Conservation (phyloP, 306 rosid species). For the Fagus sylvatica region DNA sequence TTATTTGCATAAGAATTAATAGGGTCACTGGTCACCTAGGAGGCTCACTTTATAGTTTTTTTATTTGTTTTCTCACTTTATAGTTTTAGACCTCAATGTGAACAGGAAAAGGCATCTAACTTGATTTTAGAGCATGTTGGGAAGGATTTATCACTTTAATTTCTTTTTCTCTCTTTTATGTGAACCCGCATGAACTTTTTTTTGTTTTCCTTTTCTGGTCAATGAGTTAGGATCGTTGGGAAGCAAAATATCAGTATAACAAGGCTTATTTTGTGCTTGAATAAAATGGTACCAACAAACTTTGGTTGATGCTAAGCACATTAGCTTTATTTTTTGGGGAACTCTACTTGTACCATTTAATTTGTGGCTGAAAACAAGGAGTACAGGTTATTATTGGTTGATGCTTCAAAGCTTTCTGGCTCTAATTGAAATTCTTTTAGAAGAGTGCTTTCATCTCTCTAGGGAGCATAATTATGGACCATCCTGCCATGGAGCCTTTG, state of each 20-base stretch:
- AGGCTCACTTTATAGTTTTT: conserved; percentile 18
- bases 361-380: conserved; percentile 24
- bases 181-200: conserved; percentile 40
- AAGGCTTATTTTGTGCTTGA: conserved; percentile 8
- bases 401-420: neutral
- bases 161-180: neutral
- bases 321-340: too few relatives aligned
- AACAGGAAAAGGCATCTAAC: conserved; percentile 18
- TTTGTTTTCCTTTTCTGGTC: neutral
- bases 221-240: too few relatives aligned
- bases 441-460: neutral
- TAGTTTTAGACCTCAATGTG: conserved; percentile 31
- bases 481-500: conserved; percentile 17
- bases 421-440: neutral
- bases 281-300: neutral
- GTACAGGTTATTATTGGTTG: neutral
- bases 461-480: conserved; percentile 18
- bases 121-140: conserved; percentile 51
- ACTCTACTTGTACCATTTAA: too few relatives aligned
- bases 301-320: neutral
- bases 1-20: conserved; percentile 16
- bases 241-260: too few relatives aligned
- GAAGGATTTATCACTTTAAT: conserved; percentile 48
- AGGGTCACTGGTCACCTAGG: neutral
- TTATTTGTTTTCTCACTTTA: neutral